Conservation (phyloP, 768 basidiomycete genomes). For the Strobilomyces echinocephalus region DNA sequence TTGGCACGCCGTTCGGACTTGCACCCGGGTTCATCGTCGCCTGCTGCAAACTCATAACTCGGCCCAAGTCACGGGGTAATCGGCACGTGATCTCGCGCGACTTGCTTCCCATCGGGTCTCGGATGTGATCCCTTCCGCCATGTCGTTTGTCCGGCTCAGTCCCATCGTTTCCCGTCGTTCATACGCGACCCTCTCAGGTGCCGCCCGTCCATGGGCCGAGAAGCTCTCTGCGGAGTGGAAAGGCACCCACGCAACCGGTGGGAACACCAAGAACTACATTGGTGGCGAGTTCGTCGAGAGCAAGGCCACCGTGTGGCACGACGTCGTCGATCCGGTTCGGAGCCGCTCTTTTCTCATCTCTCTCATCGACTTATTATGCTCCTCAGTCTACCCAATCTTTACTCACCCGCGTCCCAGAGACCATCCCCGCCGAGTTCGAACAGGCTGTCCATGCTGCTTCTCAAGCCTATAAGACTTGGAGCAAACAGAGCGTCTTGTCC, state of each 20-base stretch:
- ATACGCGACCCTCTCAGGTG: conserved; percentile 44
- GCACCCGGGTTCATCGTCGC: conserved; percentile 19
- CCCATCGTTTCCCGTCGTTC: conserved; percentile 25
- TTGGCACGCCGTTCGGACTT: conserved; percentile 12
- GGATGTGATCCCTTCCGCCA: conserved; percentile 5
- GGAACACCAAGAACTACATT: conserved; percentile 86
- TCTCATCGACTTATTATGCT: not conserved
- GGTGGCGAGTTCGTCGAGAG: conserved; percentile 87
- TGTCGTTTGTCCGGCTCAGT: conserved; percentile 20
- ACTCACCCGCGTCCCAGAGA: conserved; percentile 87
- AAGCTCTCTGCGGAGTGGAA: conserved; percentile 73
- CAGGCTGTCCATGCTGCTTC: conserved; percentile 81
- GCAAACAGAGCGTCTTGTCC: conserved; percentile 73
- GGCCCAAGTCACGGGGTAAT: not conserved
- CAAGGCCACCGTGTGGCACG: conserved; percentile 72
- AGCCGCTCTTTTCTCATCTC: not conserved
- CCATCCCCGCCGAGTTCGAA: conserved; percentile 73
- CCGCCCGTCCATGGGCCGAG: conserved; percentile 61
- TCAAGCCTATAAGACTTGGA: conserved; percentile 87
- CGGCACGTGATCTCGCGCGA: conserved; percentile 14
- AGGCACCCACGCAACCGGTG: conserved; percentile 83
- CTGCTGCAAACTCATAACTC: not conserved
- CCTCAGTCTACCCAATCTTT: conserved; percentile 83
- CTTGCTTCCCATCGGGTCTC: conserved; percentile 10
- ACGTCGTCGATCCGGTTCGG: conserved; percentile 84